These are phyloP conservation scores for Candida stauntonica DNA, from an alignment of 805 yeast species.

Conservation along the genomic window DNA sequence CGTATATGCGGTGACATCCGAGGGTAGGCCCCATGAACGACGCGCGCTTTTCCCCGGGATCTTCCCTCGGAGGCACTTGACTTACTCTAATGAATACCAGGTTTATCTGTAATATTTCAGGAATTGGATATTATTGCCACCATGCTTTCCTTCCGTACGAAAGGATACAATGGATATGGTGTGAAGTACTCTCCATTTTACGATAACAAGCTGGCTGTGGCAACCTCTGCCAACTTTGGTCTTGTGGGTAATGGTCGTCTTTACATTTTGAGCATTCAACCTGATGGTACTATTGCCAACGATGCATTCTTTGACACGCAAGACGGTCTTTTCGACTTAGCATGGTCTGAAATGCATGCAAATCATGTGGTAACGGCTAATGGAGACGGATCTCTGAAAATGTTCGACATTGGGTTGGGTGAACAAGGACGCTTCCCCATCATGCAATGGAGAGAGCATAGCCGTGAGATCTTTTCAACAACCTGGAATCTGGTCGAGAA, in stretches of 20 bases:
- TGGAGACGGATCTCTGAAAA: constrained; percentile 85
- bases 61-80: too few relatives aligned
- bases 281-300: constrained; percentile 55
- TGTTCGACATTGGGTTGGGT: constrained; percentile 69
- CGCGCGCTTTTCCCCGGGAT: background rate
- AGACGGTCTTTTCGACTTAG: constrained; percentile 82
- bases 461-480: constrained; percentile 66
- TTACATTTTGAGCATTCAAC: constrained; percentile 61
- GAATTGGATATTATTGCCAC: too few relatives aligned
- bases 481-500: constrained; percentile 74
- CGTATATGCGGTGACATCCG: background rate
- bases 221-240: constrained; percentile 89
- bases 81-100: too few relatives aligned
- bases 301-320: constrained; percentile 77
- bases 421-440: constrained; percentile 53
- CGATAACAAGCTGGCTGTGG: constrained; percentile 86
- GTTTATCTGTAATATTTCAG: too few relatives aligned
- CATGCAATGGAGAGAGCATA: constrained; percentile 72
- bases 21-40: constrained; percentile 2
- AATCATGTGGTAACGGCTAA: constrained; percentile 78
- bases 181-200: constrained; percentile 88
- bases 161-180: constrained; percentile 82
- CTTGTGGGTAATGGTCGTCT: constrained; percentile 91
- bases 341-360: constrained; percentile 91
- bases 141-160: constrained; percentile 74